These are phyloP conservation scores for Coniochaeta pulveracea DNA, from an alignment of 2,329 filamentous ascomycete species.

Conservation along the genomic window DNA sequence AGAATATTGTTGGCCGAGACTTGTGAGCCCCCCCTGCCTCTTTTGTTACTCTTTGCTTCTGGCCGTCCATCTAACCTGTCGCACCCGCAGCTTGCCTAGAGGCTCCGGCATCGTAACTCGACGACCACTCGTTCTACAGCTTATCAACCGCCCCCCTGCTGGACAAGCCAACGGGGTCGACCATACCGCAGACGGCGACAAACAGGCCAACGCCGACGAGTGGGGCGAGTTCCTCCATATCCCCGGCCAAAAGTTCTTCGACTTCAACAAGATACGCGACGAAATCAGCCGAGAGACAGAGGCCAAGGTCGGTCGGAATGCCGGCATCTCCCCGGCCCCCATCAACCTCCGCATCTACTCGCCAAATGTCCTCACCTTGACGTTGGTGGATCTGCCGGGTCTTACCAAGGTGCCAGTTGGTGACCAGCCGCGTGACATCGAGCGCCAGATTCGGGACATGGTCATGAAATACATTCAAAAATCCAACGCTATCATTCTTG, in stretches of 20 bases:
- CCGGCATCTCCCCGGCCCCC: conserved; percentile 88
- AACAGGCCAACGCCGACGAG: conserved; percentile 84
- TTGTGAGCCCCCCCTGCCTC: conserved; percentile 56
- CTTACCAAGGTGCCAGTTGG: conserved; percentile 94
- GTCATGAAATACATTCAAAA: conserved; percentile 98
- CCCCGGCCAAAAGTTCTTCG: conserved; percentile 91
- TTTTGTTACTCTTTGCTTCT: no score
- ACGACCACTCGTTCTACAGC: conserved; percentile 89
- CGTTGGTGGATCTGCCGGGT: conserved; percentile 90
- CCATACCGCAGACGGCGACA: conserved; percentile 52
- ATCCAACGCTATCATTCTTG: conserved; percentile 94
- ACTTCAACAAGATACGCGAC: conserved; percentile 97
- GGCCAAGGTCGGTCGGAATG: conserved; percentile 90
- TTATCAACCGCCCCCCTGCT: conserved; percentile 75
- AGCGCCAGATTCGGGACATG: conserved; percentile 95
- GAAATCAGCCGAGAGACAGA: conserved; percentile 97
- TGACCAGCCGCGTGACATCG: conserved; percentile 93
- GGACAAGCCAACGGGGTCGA: conserved; percentile 62
- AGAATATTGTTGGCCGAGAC: conserved; percentile 97
- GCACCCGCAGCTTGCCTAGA: conserved; percentile 65
- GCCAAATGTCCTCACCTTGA: conserved; percentile 93
- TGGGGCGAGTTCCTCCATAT: conserved; percentile 99
- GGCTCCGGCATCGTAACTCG: conserved; percentile 95
- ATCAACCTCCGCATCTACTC: conserved; percentile 99
- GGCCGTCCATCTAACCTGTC: no score